These are phyloP conservation scores for Penicillium paneum DNA, from an alignment of 2,329 filamentous ascomycete species.

Conservation along the genomic window DNA sequence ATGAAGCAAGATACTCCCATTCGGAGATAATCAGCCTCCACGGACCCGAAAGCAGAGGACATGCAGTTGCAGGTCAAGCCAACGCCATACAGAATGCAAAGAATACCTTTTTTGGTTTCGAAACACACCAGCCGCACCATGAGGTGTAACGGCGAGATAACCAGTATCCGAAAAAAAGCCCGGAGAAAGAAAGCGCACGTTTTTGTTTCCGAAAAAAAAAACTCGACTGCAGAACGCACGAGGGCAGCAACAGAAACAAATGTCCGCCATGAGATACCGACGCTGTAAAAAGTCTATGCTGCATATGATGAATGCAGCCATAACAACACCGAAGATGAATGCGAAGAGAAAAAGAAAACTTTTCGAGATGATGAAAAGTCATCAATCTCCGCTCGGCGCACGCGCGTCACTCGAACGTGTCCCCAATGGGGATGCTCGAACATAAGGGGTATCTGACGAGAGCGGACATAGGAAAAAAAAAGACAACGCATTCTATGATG, in stretches of 20 bases:
- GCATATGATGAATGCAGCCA: conserved; percentile 41
- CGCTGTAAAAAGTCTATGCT: conserved; percentile 42
- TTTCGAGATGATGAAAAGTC: conserved; percentile 36
- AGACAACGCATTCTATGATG: conserved; percentile 54
- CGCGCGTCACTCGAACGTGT: conserved; percentile 38
- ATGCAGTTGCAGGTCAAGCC: conserved; percentile 37
- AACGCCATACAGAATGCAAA: conserved; percentile 46
- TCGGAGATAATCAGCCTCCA: conserved; percentile 29
- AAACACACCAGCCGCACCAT: conserved; percentile 11
- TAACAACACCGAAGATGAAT: conserved; percentile 39
- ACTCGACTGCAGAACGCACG: conserved; percentile 23
- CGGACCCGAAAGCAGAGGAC: conserved; percentile 35
- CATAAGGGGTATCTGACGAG: conserved; percentile 49
- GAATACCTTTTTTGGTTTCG: conserved; percentile 25
- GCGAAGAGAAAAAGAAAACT: conserved; percentile 39
- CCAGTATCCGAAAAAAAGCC: conserved; percentile 10
- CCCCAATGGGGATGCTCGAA: conserved; percentile 39
- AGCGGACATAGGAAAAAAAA: conserved; percentile 44
- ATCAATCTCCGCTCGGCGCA: conserved; percentile 39
- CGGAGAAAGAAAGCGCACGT: conserved; percentile 28
- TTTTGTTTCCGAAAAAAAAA: conserved; percentile 16
- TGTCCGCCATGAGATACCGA: conserved; percentile 42
- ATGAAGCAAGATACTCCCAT: conserved; percentile 28
- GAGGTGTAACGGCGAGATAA: not conserved
- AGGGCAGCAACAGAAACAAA: conserved; percentile 26